A percentile compares a stretch with the other conserved stretches of the same genome.
These are phyloP conservation scores for Eucalyptus shirleyi DNA, from an alignment of 345 rosid species.

Conservation along the genomic window DNA sequence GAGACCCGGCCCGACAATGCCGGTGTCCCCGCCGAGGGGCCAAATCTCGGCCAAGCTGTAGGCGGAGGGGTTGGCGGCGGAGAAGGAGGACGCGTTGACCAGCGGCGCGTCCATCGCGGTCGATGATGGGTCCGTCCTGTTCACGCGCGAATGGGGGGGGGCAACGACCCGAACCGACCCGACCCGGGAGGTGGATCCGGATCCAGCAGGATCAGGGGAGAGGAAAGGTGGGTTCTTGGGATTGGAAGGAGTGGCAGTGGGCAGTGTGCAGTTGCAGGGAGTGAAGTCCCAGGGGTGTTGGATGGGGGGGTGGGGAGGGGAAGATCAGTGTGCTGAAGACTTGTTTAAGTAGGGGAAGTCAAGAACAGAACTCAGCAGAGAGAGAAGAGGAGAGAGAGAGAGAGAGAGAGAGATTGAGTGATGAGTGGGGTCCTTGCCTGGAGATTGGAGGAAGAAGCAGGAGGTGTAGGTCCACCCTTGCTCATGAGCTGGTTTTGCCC, in stretches of 20 bases:
- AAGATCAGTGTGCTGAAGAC: not conserved
- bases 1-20: slow-evolving; percentile 37
- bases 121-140: too few species aligned
- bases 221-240: not conserved
- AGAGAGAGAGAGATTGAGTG: too few species aligned
- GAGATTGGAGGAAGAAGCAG: not conserved
- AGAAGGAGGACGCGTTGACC: slow-evolving; percentile 63
- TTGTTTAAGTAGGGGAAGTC: not conserved
- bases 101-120: slow-evolving; percentile 72
- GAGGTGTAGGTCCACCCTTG: not conserved
- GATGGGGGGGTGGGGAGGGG: not conserved
- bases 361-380: not conserved
- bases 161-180: not conserved
- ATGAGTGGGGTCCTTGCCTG: not conserved
- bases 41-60: slow-evolving; percentile 87
- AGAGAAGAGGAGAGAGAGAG: not conserved
- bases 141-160: too few species aligned
- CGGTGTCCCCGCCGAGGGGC: slow-evolving; percentile 36
- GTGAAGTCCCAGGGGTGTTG: not conserved
- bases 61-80: slow-evolving; percentile 74
- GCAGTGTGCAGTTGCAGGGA: not conserved
- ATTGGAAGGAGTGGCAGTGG: not conserved
- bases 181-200: not conserved
- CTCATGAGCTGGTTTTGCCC: not conserved
- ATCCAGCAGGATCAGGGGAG: not conserved